phyloP scores from a whole-genome alignment of 768 basidiomycete species.

The Agaricus sinodeliciosus region DNA sequence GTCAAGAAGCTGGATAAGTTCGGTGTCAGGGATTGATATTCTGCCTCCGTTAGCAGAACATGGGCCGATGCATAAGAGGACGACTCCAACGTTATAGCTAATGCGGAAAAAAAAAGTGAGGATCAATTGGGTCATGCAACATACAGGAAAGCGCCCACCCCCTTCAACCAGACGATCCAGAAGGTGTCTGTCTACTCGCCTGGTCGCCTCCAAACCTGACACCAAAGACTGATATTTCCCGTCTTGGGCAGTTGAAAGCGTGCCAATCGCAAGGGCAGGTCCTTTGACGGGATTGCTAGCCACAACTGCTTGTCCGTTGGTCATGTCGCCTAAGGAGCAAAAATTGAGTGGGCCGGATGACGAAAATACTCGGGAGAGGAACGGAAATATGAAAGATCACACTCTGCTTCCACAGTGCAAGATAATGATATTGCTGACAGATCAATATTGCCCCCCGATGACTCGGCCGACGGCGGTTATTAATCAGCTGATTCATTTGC shows the following conservation, averaged over 20 bases:
- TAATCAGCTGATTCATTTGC: neutral
- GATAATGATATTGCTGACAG: constrained; percentile 4
- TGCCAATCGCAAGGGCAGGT: constrained; percentile 67
- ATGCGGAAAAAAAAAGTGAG: neutral
- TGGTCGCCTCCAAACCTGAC: constrained; percentile 45
- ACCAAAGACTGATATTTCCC: constrained; percentile 74
- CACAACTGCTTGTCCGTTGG: constrained; percentile 10
- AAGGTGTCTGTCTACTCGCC: constrained; percentile 70
- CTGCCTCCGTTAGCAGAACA: constrained; percentile 53
- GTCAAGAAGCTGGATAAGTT: constrained; percentile 49
- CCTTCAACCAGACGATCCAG: constrained; percentile 76
- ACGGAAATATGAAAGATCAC: too few species aligned
- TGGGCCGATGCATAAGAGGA: constrained; percentile 60
- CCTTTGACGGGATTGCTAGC: constrained; percentile 29
- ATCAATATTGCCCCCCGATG: too few species aligned
- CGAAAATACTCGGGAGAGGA: too few species aligned
- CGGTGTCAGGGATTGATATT: constrained; percentile 53
- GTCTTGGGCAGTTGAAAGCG: constrained; percentile 69
- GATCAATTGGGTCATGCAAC: neutral
- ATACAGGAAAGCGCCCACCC: constrained; percentile 38
- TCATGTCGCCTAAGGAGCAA: constrained; percentile 16
- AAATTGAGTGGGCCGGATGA: constrained; percentile 13
- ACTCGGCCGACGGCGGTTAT: neutral
- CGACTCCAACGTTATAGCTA: constrained; percentile 53
- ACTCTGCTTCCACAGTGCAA: neutral